Evolutionary conservation across 306 rosid genomes (phyloP), one percentile per base, ranked within the genome.

Genomic region (Abrus pulchellus): DNA sequence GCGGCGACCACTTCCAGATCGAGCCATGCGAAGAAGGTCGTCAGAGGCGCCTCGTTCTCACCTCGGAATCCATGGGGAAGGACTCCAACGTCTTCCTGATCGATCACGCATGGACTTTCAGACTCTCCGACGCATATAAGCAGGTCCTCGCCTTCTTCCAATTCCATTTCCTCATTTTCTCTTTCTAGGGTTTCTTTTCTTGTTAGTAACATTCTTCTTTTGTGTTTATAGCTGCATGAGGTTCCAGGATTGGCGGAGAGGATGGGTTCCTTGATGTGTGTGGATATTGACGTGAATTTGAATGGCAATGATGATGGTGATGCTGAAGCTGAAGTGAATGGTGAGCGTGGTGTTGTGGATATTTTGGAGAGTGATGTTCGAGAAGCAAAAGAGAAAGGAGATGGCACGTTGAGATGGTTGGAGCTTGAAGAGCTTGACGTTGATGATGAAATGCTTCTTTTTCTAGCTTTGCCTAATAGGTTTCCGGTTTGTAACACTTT

Each of bases 71-170:
- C 54, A 89, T 94, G 90, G 28, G 81, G 3, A 81, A 57, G 83
- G 43, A 90, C 45, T 92, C 97, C 59, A 20, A 89, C 53, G 94
- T 92, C 62, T 94, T 94, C 86, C 95, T 94, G 57, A 48, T 94
- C 77, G 99, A 94, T 79, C 99, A 93, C 72, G 98, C 98, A 10
- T 94, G 98, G 97, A 94, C 97, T 75, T 94, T 94, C 86, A 90
- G 99, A 75, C 99, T 93, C 74, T 80, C 97, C 49, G 97, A 90
- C 82, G 95, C 97, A 54, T 89, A 84, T 88, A 86, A 86, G 36
- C 97, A 94, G 97, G 99, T 94, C 62, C 70, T 12, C 48, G 5
- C 27, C 29, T 77, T 50, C 57, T 61, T 5, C 6, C 6, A 44
- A 30, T 38, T 6, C 8, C 1, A 64, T 20, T 47, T 76, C 6